Percentiles rank a stretch among this genome's conserved stretches.
phyloP scores from a whole-genome alignment of 1,139 yeast genomes.

The Pichia sp. region DNA sequence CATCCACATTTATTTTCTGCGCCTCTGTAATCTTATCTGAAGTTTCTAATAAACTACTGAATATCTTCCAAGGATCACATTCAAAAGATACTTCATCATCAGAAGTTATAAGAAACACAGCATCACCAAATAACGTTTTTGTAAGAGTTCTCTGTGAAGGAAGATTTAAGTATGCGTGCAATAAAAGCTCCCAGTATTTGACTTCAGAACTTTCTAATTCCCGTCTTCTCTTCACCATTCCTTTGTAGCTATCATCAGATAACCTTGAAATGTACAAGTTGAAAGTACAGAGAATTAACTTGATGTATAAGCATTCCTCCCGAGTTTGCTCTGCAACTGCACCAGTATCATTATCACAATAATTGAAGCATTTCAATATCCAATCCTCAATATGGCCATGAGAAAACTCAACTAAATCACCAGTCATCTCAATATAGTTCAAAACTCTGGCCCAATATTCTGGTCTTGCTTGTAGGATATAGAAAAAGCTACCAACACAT shows the following conservation, averaged over 20 bases:
- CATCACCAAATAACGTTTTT: constrained; percentile 50
- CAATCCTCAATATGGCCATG: constrained; percentile 36
- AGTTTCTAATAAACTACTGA: constrained; percentile 38
- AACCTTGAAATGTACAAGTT: constrained; percentile 20
- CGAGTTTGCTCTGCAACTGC: constrained; percentile 40
- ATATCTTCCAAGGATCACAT: constrained; percentile 72
- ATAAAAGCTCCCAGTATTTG: constrained; percentile 45
- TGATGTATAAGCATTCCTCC: constrained; percentile 70
- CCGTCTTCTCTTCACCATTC: constrained; percentile 31
- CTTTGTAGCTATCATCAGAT: constrained; percentile 22
- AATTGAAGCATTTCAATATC: constrained; percentile 47
- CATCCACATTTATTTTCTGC: constrained; percentile 30
- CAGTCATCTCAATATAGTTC: constrained; percentile 29
- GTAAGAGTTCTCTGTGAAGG: constrained; percentile 58
- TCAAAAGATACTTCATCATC: constrained; percentile 67
- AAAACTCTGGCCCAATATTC: constrained; percentile 61
- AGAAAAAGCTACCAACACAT: constrained; percentile 72
- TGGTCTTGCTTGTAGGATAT: constrained; percentile 81
- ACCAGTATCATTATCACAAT: constrained; percentile 18
- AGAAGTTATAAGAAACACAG: constrained; percentile 41
- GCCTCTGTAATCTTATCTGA: constrained; percentile 36
- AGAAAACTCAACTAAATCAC: constrained; percentile 19
- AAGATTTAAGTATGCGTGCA: constrained; percentile 53
- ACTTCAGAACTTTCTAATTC: constrained; percentile 30
- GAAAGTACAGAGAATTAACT: constrained; percentile 41